phyloP scores from a whole-genome alignment of 768 basidiomycete genomes.

The Calocybe gangraenosa region DNA sequence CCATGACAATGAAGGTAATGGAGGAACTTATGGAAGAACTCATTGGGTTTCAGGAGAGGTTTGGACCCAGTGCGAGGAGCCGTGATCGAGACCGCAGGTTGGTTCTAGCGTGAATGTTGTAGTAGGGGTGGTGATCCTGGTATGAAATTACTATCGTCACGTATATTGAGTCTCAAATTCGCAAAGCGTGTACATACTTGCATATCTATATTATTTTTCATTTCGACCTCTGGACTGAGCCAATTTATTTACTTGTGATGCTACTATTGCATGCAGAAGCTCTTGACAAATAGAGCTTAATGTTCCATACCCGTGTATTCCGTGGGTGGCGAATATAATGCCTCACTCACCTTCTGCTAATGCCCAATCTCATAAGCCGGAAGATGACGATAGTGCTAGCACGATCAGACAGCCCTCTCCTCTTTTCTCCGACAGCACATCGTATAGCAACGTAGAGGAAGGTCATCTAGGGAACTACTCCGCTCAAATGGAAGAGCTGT shows the following conservation, averaged over 20 bases:
- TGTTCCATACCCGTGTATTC: too few species aligned
- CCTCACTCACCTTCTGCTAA: conserved; percentile 6
- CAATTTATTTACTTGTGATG: not conserved
- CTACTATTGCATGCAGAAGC: too few species aligned
- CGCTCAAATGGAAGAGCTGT: conserved; percentile 63
- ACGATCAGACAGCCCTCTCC: conserved; percentile 20
- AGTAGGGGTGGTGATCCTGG: too few species aligned
- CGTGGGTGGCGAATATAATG: conserved; percentile 1
- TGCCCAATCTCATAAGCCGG: not conserved
- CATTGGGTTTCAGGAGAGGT: conserved; percentile 84
- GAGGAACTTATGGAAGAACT: conserved; percentile 90
- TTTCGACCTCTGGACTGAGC: too few species aligned
- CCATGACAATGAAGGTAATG: conserved; percentile 76
- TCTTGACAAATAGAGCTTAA: conserved; percentile 8
- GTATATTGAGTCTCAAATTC: not conserved
- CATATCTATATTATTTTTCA: not conserved
- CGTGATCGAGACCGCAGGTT: conserved; percentile 50
- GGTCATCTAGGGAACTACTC: conserved; percentile 53
- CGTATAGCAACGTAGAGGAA: conserved; percentile 32
- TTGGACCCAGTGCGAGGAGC: conserved; percentile 52
- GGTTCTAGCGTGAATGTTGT: conserved; percentile 13
- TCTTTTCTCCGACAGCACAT: conserved; percentile 38
- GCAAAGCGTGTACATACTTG: too few species aligned
- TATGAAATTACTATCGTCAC: too few species aligned
- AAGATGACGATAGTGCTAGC: conserved; percentile 19